Percentiles rank a stretch among this genome's conserved stretches.
These are phyloP conservation scores for Aspergillus pseudotamarii DNA, from an alignment of 2,329 filamentous ascomycete species.

Conservation along the genomic window DNA sequence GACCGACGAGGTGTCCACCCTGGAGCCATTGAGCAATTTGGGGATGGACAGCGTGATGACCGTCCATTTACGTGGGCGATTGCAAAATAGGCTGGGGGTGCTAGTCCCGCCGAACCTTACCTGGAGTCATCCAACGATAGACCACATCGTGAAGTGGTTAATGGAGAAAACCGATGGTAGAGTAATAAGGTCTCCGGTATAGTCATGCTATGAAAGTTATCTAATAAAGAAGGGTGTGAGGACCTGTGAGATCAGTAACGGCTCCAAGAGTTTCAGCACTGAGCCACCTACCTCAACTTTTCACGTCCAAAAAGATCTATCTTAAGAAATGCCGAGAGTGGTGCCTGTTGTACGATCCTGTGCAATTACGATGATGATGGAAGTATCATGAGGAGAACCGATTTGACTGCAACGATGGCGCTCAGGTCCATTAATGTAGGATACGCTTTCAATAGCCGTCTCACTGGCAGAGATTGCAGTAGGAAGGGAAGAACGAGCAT, in stretches of 20 bases:
- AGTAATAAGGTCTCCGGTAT: neutral
- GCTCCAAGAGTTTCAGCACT: neutral
- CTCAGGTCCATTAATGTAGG: neutral
- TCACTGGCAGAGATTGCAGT: no score
- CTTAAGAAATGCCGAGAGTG: neutral
- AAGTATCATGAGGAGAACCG: neutral
- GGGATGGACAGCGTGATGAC: conserved; percentile 48
- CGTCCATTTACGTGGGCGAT: conserved; percentile 36
- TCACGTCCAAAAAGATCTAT: neutral
- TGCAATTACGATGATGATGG: neutral
- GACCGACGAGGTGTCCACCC: conserved; percentile 37
- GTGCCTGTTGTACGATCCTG: neutral
- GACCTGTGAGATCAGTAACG: neutral
- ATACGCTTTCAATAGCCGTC: no score
- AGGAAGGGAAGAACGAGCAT: no score
- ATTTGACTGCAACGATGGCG: neutral
- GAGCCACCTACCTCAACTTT: neutral
- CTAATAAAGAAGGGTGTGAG: neutral
- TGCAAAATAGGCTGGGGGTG: conserved; percentile 38
- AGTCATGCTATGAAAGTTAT: neutral
- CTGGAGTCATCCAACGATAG: conserved; percentile 47
- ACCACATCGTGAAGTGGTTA: conserved; percentile 43
- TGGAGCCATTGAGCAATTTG: conserved; percentile 39
- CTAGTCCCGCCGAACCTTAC: conserved; percentile 45
- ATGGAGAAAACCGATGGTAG: conserved; percentile 10